A percentile compares a stretch with the other conserved stretches of the same genome.
Conservation (phyloP, 768 basidiomycete species). For the Rhodotorula sphaerocarpa region DNA sequence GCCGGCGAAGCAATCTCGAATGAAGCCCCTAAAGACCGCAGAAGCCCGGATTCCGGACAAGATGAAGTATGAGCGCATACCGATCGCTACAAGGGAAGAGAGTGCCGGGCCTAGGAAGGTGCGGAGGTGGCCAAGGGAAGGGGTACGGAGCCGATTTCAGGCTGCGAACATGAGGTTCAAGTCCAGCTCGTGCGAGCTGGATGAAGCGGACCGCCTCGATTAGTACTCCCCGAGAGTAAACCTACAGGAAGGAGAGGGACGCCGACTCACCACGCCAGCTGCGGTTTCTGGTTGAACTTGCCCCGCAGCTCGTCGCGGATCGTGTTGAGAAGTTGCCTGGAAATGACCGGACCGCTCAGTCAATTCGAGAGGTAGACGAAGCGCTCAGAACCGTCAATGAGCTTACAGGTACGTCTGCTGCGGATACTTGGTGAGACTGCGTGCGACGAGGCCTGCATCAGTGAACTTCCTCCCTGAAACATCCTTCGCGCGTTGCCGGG, state of each 20-base stretch:
- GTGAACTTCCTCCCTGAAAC: neutral
- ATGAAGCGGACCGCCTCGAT: neutral
- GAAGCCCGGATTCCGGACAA: no score
- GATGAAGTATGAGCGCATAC: no score
- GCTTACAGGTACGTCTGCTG: constrained; percentile 44
- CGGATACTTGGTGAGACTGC: constrained; percentile 44
- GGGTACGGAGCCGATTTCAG: neutral
- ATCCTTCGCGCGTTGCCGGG: no score
- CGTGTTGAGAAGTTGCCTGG: constrained; percentile 44
- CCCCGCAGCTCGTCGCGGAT: constrained; percentile 45
- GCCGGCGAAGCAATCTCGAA: no score
- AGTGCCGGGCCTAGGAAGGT: no score
- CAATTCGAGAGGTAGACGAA: no score
- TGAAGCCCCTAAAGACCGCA: no score
- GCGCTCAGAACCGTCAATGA: no score
- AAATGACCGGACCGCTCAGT: constrained; percentile 30
- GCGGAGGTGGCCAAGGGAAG: no score
- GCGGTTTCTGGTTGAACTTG: constrained; percentile 48
- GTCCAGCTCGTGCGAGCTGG: constrained; percentile 32
- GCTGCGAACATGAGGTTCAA: constrained; percentile 22
- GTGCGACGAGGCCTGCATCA: neutral
- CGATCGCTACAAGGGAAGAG: no score
- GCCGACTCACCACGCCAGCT: constrained; percentile 31
- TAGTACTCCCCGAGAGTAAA: neutral
- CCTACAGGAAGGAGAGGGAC: no score